A percentile compares a stretch with the other conserved stretches of the same genome.
Evolutionary conservation across 768 basidiomycete genomes (phyloP).

Genomic region (Podaxis sp.): DNA sequence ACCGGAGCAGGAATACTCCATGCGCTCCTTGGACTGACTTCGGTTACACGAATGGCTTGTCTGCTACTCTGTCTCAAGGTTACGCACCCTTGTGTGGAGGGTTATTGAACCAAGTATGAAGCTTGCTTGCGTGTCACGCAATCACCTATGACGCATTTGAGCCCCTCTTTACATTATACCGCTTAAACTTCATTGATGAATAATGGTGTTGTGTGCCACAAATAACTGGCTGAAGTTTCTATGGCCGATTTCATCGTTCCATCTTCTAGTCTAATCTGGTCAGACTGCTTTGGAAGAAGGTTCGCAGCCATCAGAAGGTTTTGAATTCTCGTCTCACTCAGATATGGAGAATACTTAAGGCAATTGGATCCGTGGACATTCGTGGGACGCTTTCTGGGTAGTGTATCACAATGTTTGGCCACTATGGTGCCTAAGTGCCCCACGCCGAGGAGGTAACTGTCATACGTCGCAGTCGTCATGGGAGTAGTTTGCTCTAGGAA

Average conservation of each 20-base stretch:
- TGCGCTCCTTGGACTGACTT: background rate
- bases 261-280: background rate
- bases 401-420: background rate
- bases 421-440: background rate
- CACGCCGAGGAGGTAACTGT: background rate
- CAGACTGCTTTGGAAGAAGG: background rate
- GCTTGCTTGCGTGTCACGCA: background rate
- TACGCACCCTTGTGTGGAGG: background rate
- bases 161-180: background rate
- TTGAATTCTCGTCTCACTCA: background rate
- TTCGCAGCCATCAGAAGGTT: background rate
- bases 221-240: background rate
- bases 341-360: background rate
- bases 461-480: background rate
- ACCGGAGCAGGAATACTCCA: background rate
- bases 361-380: background rate
- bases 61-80: background rate
- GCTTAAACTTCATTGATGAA: slow-evolving; percentile 1
- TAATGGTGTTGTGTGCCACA: background rate
- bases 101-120: background rate
- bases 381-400: background rate
- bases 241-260: background rate
- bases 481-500: background rate
- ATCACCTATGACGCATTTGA: slow-evolving; percentile 5
- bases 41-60: background rate